phyloP scores from a whole-genome alignment of 2,329 filamentous ascomycete species.

The Emmonsiellopsis sp. region DNA sequence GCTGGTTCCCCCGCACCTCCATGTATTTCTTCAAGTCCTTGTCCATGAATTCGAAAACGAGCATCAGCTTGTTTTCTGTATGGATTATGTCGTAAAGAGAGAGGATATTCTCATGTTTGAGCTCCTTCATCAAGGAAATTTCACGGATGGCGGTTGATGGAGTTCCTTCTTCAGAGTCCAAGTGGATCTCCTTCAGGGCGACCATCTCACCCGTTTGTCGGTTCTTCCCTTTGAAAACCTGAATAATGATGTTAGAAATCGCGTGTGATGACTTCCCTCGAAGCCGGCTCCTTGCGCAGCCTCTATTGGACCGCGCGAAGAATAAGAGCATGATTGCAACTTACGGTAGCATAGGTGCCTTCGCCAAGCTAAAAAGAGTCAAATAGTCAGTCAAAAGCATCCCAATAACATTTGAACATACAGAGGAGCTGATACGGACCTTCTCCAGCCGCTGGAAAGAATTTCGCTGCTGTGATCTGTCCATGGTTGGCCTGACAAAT shows the following conservation, averaged over 20 bases:
- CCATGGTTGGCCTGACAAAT: conserved; percentile 26
- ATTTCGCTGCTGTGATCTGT: conserved; percentile 82
- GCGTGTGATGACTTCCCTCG: neutral
- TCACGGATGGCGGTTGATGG: conserved; percentile 95
- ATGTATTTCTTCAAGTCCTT: conserved; percentile 98
- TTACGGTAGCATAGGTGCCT: conserved; percentile 94
- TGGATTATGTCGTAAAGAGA: conserved; percentile 97
- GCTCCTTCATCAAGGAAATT: conserved; percentile 98
- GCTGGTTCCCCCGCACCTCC: conserved; percentile 82
- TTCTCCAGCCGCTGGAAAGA: conserved; percentile 99
- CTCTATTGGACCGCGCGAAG: too few relatives aligned
- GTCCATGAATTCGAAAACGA: conserved; percentile 99
- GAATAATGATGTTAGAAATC: conserved; percentile 1
- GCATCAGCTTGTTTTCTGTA: conserved; percentile 99
- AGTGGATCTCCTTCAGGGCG: conserved; percentile 95
- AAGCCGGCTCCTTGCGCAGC: too few relatives aligned
- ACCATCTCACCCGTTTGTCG: conserved; percentile 94
- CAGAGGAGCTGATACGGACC: conserved; percentile 20
- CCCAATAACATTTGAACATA: neutral
- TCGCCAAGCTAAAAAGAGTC: conserved; percentile 59
- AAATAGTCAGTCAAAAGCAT: conserved; percentile 19
- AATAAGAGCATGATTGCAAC: conserved; percentile 18
- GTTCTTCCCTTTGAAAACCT: conserved; percentile 99
- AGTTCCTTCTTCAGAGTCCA: conserved; percentile 96
- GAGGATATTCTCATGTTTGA: conserved; percentile 98